These are phyloP conservation scores for Gamsiella multidivaricata DNA, from an alignment of 192 early-diverging fungal species.

Conservation along the genomic window DNA sequence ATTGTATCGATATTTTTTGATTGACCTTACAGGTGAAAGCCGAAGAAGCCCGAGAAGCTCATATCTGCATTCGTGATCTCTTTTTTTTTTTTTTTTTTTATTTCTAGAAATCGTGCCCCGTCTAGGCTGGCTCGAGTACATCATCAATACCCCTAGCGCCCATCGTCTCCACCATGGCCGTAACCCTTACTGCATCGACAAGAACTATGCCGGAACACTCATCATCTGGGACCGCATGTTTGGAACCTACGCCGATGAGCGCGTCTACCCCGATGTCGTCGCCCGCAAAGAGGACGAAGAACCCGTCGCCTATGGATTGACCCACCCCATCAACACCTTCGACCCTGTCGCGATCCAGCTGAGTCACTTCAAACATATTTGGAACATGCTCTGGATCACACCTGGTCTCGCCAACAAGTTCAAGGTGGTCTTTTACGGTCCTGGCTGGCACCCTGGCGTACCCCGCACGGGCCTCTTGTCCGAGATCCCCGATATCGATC, in stretches of 20 bases:
- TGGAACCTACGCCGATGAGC: constrained; percentile 67
- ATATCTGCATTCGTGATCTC: not conserved
- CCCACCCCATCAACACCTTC: constrained; percentile 70
- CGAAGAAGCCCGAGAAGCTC: not conserved
- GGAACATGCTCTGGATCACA: constrained; percentile 55
- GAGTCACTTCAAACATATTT: constrained; percentile 62
- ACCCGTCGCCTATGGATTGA: constrained; percentile 65
- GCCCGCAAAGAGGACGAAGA: constrained; percentile 53
- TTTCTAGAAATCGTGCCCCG: constrained; percentile 62
- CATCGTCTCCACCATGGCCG: constrained; percentile 73
- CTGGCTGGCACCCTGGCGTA: constrained; percentile 63
- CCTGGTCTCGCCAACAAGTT: constrained; percentile 57
- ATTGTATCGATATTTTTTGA: not conserved
- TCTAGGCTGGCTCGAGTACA: constrained; percentile 67
- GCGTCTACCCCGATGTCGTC: constrained; percentile 48
- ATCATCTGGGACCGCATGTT: constrained; percentile 74
- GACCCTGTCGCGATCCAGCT: constrained; percentile 66
- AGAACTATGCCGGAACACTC: constrained; percentile 71
- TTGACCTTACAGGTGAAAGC: not conserved
- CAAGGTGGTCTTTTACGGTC: constrained; percentile 65
- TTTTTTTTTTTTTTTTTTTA: constrained; percentile 20
- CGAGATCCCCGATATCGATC: constrained; percentile 57
- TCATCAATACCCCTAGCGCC: constrained; percentile 70
- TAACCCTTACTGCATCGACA: constrained; percentile 73
- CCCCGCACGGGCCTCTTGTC: constrained; percentile 57